Conservation (phyloP, 2,329 filamentous ascomycete genomes). For the Colletotrichum orchidophilum region DNA sequence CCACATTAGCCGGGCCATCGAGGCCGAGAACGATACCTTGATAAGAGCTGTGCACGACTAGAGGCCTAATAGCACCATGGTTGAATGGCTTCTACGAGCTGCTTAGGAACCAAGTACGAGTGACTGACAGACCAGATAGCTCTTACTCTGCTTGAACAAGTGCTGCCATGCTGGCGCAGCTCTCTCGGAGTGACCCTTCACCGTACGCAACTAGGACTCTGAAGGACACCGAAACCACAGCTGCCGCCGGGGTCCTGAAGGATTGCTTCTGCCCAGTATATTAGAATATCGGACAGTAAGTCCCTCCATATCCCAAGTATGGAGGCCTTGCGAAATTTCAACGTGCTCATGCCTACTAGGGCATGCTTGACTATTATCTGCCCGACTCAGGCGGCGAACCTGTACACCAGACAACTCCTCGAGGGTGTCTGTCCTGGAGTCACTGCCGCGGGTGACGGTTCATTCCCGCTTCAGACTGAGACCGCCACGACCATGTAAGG, state of each 20-base stretch:
- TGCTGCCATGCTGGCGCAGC: constrained; percentile 2
- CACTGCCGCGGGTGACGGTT: not conserved
- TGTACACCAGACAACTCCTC: constrained; percentile 16
- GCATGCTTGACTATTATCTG: constrained; percentile 1
- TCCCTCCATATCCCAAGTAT: not conserved
- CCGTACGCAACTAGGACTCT: not conserved
- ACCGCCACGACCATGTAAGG: not conserved
- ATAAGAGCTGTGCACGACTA: constrained; percentile 7
- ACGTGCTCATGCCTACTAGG: not conserved
- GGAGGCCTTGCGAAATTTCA: not conserved
- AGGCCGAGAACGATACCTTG: not conserved
- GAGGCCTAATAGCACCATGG: not conserved
- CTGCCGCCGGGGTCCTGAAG: not conserved
- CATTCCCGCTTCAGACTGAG: not conserved
- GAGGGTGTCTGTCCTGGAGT: constrained; percentile 10
- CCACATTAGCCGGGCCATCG: constrained; percentile 7
- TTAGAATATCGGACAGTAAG: constrained; percentile 1
- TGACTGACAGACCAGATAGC: not conserved
- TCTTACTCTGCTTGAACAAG: constrained; percentile 10
- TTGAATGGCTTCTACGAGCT: not conserved
- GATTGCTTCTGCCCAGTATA: constrained; percentile 5
- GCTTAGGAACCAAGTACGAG: not conserved
- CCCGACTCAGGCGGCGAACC: not conserved
- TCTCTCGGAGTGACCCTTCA: not conserved
- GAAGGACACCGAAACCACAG: not conserved